These are phyloP conservation scores for Erigeron philadelphicus DNA, from an alignment of 140 eudicot genomes.

Conservation along the genomic window DNA sequence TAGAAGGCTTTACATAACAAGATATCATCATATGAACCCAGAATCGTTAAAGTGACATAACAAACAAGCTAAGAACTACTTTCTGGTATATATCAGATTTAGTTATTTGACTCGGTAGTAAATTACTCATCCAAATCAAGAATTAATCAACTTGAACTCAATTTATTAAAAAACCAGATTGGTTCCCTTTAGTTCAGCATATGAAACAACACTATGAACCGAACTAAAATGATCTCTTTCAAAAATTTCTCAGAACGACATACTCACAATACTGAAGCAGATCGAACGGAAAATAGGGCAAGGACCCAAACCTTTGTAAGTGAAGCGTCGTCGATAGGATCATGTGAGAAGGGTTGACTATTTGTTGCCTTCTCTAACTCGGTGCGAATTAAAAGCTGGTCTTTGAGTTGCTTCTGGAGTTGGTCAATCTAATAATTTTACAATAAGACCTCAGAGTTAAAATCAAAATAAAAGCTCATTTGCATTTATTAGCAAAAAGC, in stretches of 20 bases:
- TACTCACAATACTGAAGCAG: background rate
- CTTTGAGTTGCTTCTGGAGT: constrained; percentile 58
- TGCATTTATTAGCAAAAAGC: background rate
- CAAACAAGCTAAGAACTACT: background rate
- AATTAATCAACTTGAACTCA: background rate
- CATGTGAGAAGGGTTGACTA: constrained; percentile 32
- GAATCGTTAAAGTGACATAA: background rate
- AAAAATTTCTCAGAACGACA: background rate
- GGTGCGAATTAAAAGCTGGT: constrained; percentile 44
- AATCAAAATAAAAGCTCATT: background rate
- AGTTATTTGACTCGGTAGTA: background rate
- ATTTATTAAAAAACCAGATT: background rate
- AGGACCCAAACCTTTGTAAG: constrained; percentile 37
- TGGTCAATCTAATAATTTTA: constrained; percentile 42
- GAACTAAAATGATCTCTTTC: background rate
- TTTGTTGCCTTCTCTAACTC: constrained; percentile 52
- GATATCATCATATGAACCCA: too few relatives aligned
- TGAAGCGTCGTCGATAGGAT: constrained; percentile 30
- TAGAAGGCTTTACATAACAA: background rate
- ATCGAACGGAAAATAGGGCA: background rate
- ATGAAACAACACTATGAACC: background rate
- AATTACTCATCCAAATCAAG: background rate
- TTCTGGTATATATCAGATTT: background rate
- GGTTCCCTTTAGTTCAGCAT: background rate
- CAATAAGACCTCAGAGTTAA: constrained; percentile 2